Conservation (phyloP, 805 yeast species). For the Zygoascus tannicola region DNA sequence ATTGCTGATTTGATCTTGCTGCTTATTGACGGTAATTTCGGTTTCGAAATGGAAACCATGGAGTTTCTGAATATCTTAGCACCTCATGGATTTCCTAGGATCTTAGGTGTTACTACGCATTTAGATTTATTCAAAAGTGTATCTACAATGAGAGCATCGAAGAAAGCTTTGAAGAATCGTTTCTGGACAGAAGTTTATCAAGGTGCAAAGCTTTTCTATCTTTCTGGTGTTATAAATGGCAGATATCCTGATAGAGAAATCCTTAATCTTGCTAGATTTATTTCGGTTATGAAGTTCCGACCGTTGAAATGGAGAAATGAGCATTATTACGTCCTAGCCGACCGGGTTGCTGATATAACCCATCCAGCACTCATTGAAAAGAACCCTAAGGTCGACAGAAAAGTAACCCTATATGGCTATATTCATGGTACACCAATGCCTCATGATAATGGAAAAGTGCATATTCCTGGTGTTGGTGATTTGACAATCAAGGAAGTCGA, state of each 20-base stretch:
- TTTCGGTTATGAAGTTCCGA: slow-evolving; percentile 94
- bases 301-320: slow-evolving; percentile 99
- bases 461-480: slow-evolving; percentile 95
- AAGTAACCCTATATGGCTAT: slow-evolving; percentile 87
- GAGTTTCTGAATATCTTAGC: slow-evolving; percentile 93
- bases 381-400: slow-evolving; percentile 78
- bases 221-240: slow-evolving; percentile 93
- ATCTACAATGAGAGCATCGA: slow-evolving; percentile 80
- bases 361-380: slow-evolving; percentile 76
- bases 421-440: slow-evolving; percentile 88
- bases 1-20: slow-evolving; percentile 86
- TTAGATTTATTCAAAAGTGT: slow-evolving; percentile 87
- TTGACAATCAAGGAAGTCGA: slow-evolving; percentile 66
- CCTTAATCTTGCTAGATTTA: slow-evolving; percentile 80
- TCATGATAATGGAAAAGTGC: slow-evolving; percentile 60
- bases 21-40: slow-evolving; percentile 93
- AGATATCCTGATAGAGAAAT: slow-evolving; percentile 97
- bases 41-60: slow-evolving; percentile 99
- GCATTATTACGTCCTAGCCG: slow-evolving; percentile 89
- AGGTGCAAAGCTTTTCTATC: slow-evolving; percentile 91
- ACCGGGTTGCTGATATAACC: slow-evolving; percentile 86
- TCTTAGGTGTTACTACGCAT: slow-evolving; percentile 91
- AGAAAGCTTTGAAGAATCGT: slow-evolving; percentile 83
- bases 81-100: slow-evolving; percentile 98
- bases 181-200: slow-evolving; percentile 99